A percentile compares a stretch with the other conserved stretches of the same genome.
Conservation (phyloP, 2,329 filamentous ascomycete genomes). For the Pezicula neosporulosa region DNA sequence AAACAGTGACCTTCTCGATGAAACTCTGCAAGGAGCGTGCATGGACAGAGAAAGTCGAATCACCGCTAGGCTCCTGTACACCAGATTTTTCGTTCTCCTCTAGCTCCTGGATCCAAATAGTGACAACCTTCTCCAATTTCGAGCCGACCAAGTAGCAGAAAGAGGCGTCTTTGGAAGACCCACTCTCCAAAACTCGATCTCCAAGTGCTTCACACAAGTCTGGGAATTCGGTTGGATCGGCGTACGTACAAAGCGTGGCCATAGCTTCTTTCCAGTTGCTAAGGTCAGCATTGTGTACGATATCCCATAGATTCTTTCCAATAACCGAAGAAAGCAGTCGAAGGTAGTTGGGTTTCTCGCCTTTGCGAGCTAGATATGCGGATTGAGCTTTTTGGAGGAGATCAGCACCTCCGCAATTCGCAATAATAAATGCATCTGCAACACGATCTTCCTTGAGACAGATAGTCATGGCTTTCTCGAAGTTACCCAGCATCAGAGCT, state of each 20-base stretch:
- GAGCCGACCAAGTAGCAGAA: constrained; percentile 97
- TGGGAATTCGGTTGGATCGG: constrained; percentile 84
- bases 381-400: constrained; percentile 92
- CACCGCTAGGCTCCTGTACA: constrained; percentile 64
- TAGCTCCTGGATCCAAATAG: constrained; percentile 89
- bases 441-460: constrained; percentile 86
- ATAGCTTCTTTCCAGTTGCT: constrained; percentile 96
- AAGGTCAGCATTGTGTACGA: constrained; percentile 93
- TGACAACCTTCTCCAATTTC: constrained; percentile 94
- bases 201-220: constrained; percentile 94
- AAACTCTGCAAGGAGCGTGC: constrained; percentile 85
- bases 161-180: constrained; percentile 80
- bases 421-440: constrained; percentile 96
- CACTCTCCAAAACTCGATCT: constrained; percentile 80
- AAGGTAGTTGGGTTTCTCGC: constrained; percentile 83
- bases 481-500: constrained; percentile 85
- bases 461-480: constrained; percentile 83
- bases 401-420: constrained; percentile 91
- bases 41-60: constrained; percentile 88
- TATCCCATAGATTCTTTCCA: constrained; percentile 95
- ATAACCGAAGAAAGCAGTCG: constrained; percentile 88
- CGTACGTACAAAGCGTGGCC: constrained; percentile 93
- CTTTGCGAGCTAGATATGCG: constrained; percentile 82
- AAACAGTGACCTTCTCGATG: constrained; percentile 97
- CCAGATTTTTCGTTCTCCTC: constrained; percentile 77